A percentile compares a stretch with the other conserved stretches of the same genome.
Evolutionary conservation across 345 rosid species (phyloP).

Genomic region (Chamaenerion angustifolium): DNA sequence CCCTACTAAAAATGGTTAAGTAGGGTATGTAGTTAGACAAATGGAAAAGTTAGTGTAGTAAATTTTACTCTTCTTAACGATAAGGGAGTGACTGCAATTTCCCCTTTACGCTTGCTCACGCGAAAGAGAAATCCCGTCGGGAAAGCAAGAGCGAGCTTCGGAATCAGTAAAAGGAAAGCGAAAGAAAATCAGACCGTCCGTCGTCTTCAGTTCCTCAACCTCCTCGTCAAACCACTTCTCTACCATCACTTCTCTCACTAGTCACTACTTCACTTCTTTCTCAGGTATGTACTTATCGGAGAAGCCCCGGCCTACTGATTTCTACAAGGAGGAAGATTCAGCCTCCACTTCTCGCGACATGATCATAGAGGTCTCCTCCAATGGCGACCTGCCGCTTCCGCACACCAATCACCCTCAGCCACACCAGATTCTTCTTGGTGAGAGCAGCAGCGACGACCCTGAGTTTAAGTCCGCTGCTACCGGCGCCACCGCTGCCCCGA

Average conservation of each 20-base stretch:
- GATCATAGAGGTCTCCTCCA: conserved; percentile 67
- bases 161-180: no score
- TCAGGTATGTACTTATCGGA: conserved; percentile 65
- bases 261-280: not conserved
- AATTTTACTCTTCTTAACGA: no score
- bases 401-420: conserved; percentile 9
- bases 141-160: no score
- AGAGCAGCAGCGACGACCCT: conserved; percentile 53
- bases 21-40: no score
- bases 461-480: conserved; percentile 31
- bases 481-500: conserved; percentile 31
- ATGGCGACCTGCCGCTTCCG: conserved; percentile 40
- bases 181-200: no score
- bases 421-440: conserved; percentile 65
- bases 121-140: no score
- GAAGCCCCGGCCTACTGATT: conserved; percentile 56
- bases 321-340: conserved; percentile 56
- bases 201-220: no score
- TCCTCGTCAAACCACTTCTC: not conserved
- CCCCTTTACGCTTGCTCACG: no score
- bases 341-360: conserved; percentile 36
- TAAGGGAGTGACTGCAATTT: no score
- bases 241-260: not conserved
- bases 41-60: no score
- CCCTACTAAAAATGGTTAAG: no score